Evolutionary conservation across 345 rosid genomes (phyloP), one percentile per base, ranked within the genome.

Genomic region (Sonneratia alba): DNA sequence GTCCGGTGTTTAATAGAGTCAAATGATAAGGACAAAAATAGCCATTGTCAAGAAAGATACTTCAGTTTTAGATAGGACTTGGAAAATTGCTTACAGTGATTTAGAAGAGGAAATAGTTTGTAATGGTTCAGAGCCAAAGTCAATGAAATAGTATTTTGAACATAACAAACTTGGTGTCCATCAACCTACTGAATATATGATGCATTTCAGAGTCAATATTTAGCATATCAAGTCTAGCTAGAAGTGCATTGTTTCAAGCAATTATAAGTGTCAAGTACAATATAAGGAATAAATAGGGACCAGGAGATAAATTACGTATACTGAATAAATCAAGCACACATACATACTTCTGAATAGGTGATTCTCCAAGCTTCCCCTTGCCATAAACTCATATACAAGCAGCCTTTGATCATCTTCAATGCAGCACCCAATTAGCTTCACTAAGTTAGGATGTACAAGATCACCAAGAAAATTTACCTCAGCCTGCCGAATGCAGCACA

Each of bases 401-500:
- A 84, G 78, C 77, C 87, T 81, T 36, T 84, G 87, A 75, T 84
- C 87, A 64, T 79, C 87, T 77, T 84, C 87, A 45, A 84, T 84
- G 79, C 87, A 84, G 73, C 81, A 84, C 27, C 87, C 87, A n/a
- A 84, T 77, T 73, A 84, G 73, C 61, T 84, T 84, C 40, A 84
- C 87, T 76, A 84, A 76, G 79, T 84, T 84, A 40, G 80, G 80
- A 74, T 84, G 87, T 36, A 79, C 69, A 32, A 88, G 89, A 73
- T 88, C 86, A 57, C 93, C 87, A 1, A 88, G 93, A 80, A 63
- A 89, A 79, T 84, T 85, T 68, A 89, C 89, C 79, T 89, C 94
- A 57, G 94, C 91, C 94, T 89, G 89, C 76, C 79, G 75, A 69
- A 67, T 40, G 66, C 61, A 72, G 75, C 42, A 61, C 68, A 68